Conservation (phyloP, 192 early-diverging fungal species). For the Spizellomyces sp. region DNA sequence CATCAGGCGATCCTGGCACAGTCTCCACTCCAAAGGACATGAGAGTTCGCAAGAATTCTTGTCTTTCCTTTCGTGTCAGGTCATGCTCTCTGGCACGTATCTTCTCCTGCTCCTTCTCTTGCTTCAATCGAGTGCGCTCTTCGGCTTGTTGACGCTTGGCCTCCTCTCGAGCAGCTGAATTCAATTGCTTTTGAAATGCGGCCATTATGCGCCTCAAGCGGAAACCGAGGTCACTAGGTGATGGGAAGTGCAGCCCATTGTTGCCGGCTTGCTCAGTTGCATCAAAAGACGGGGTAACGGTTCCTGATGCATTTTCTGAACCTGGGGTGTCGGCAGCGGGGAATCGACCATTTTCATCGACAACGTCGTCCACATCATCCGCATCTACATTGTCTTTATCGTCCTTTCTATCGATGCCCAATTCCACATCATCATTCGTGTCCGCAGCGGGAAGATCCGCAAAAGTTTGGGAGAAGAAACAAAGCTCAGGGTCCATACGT, state of each 20-base stretch:
- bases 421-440: conserved; percentile 27
- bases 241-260: conserved; percentile 40
- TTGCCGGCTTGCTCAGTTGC: background rate
- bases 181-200: conserved; percentile 45
- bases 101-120: conserved; percentile 46
- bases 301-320: conserved; percentile 28
- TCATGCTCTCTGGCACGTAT: conserved; percentile 38
- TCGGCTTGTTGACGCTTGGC: conserved; percentile 34
- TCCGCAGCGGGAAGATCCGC: conserved; percentile 17
- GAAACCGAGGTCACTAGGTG: conserved; percentile 49
- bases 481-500: conserved; percentile 47
- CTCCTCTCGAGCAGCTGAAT: conserved; percentile 38
- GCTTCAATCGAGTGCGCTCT: conserved; percentile 36
- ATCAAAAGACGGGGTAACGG: conserved; percentile 23
- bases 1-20: conserved; percentile 1
- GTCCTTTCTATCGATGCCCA: conserved; percentile 7
- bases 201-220: conserved; percentile 50
- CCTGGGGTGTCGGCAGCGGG: conserved; percentile 1
- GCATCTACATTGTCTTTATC: conserved; percentile 23
- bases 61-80: conserved; percentile 51
- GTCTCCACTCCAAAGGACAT: conserved; percentile 55
- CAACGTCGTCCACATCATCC: conserved; percentile 25
- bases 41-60: conserved; percentile 54
- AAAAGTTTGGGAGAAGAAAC: conserved; percentile 42
- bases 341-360: conserved; percentile 11